Base-by-base conservation (phyloP, 441 rosid genomes). In the Aquilaria agallochum region DNA sequence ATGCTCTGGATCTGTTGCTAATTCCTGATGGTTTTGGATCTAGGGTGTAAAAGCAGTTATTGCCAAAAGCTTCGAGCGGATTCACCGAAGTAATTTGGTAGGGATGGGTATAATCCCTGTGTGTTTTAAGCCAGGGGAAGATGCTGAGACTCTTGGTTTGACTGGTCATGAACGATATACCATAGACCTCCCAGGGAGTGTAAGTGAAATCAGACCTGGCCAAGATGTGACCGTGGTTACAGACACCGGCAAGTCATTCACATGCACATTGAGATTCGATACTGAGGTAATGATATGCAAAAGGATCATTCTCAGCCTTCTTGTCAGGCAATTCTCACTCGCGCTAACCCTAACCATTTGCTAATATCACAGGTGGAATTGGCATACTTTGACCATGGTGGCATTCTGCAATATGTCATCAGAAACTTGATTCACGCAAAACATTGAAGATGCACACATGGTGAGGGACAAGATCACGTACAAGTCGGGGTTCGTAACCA, bases 31-130 rank as follows among this genome's bases (percentile, higher is more conserved):
- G 11, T 3, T 36, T 47, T 52, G 31, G 52, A 54, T 8, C 31
- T 82, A 92, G 98, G 96, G 98, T 11, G 95, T 89, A 65, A 92
- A 89, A 82, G 98, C 94, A 12, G 95, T 92, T 63, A 87, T 92
- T 58, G 81, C 98, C 12, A 92, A 86, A 84, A 87, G 96, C 77
- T 92, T 89, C 65, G 96, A 92, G 83, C 76, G 92, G 59, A 92
- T 92, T 76, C 98, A 92, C 72, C 77, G 94, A 12, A 92, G 96
- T 66, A 92, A 92, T 58, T 71, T 92, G 78, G 98, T 92, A 42
- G 96, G 98, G 7, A 89, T 89, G 98, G 96, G 96, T 56, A 82
- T 92, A 50, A 52, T 92, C 60, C 96, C 98, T 0, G 66, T 92
- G 33, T 92, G 96, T 71, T 92, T 81, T 73, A 92, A 89, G 78